phyloP scores from a whole-genome alignment of 345 rosid species.

The Rhodamnia rubescens region DNA sequence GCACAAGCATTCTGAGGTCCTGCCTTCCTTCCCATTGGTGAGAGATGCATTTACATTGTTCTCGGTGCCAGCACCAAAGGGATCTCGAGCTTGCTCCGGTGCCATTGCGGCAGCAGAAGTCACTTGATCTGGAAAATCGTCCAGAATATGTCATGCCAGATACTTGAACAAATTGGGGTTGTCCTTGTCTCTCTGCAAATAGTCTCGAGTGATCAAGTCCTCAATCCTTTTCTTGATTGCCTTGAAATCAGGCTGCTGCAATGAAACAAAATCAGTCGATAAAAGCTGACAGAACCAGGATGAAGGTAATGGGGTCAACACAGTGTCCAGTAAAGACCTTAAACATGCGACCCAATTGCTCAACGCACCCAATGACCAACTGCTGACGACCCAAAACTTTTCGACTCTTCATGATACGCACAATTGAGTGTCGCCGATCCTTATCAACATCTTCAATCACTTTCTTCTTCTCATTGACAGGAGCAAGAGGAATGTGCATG shows the following conservation, averaged over 20 bases:
- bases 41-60: not conserved
- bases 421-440: conserved; percentile 83
- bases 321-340: conserved; percentile 32
- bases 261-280: not conserved
- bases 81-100: not conserved
- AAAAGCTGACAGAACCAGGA: not conserved
- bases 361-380: conserved; percentile 72
- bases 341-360: conserved; percentile 87
- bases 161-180: conserved; percentile 60
- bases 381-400: conserved; percentile 77
- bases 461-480: conserved; percentile 86
- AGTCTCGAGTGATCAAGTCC: conserved; percentile 80
- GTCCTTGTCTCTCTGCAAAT: conserved; percentile 85
- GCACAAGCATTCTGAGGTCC: not conserved
- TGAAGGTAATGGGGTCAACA: not conserved
- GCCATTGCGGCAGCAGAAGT: not conserved
- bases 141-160: conserved; percentile 31
- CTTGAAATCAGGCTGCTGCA: conserved; percentile 97
- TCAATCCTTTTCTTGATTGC: conserved; percentile 94
- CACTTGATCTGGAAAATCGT: not conserved
- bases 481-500: conserved; percentile 83
- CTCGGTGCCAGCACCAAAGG: not conserved
- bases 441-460: conserved; percentile 84
- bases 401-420: conserved; percentile 94
- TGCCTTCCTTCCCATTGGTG: too few species aligned